Percentiles rank a stretch among this genome's conserved stretches.
phyloP scores from a whole-genome alignment of 176 grass and related monocot genomes.

The Musa itinerans region DNA sequence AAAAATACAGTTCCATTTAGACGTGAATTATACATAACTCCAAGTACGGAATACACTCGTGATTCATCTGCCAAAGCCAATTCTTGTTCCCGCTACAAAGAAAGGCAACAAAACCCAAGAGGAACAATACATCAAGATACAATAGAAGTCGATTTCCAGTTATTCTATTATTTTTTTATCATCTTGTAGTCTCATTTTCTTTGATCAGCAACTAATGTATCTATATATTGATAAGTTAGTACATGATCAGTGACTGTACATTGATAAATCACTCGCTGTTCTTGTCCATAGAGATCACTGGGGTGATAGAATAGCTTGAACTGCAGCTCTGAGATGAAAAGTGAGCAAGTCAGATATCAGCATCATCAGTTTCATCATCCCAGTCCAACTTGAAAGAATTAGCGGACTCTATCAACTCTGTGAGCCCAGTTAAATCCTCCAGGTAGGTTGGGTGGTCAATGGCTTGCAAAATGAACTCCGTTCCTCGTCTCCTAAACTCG shows the following conservation, averaged over 20 bases:
- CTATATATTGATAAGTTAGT: neutral
- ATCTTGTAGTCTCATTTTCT: neutral
- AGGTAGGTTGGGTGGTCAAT: slow-evolving; percentile 85
- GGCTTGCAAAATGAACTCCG: slow-evolving; percentile 84
- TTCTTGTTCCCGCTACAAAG: too few species aligned
- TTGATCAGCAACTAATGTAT: neutral
- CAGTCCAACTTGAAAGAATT: slow-evolving; percentile 46
- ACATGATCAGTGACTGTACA: slow-evolving; percentile 1
- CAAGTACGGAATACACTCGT: too few species aligned
- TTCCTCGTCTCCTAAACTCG: slow-evolving; percentile 63
- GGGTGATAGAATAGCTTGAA: neutral
- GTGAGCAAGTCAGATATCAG: neutral
- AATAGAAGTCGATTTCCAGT: neutral
- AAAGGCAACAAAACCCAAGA: neutral
- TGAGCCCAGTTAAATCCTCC: slow-evolving; percentile 82
- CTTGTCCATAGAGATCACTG: neutral
- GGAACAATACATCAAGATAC: neutral
- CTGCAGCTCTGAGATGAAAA: neutral
- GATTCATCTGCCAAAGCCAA: too few species aligned
- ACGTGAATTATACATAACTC: too few species aligned
- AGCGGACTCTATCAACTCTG: slow-evolving; percentile 65
- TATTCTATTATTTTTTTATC: neutral
- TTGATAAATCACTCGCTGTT: neutral
- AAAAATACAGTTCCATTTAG: too few species aligned
- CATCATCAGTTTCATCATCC: slow-evolving; percentile 47